Percentiles rank a stretch among this genome's conserved stretches.
These are phyloP conservation scores for Penicilliopsis zonata DNA, from an alignment of 495 filamentous ascomycete genomes.

Conservation along the genomic window DNA sequence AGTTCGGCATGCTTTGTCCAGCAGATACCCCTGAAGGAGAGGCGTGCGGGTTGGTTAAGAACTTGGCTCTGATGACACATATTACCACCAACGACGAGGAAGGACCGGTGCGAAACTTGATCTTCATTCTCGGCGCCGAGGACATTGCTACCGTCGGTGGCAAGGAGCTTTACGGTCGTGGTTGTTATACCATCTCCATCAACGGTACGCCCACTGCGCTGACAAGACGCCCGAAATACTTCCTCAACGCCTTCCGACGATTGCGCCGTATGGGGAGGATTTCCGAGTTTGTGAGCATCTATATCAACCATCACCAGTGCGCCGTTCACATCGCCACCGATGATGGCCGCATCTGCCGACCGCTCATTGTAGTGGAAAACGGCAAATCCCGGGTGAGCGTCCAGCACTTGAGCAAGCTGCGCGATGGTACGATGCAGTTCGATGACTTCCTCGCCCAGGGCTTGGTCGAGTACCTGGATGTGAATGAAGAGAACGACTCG, in stretches of 20 bases:
- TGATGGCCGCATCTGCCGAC: constrained; percentile 89
- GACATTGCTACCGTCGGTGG: constrained; percentile 63
- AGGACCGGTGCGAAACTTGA: constrained; percentile 66
- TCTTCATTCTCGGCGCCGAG: constrained; percentile 68
- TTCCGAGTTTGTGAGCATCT: constrained; percentile 89
- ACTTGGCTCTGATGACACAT: constrained; percentile 96
- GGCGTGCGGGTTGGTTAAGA: constrained; percentile 95
- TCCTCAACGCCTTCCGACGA: constrained; percentile 69
- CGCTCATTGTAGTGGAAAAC: constrained; percentile 86
- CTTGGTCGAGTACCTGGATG: constrained; percentile 90
- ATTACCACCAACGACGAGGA: constrained; percentile 95
- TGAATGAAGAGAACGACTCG: constrained; percentile 96
- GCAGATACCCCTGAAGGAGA: constrained; percentile 98
- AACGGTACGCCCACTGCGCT: constrained; percentile 88
- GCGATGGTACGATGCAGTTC: constrained; percentile 71
- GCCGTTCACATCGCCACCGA: constrained; percentile 94
- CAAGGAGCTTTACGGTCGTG: constrained; percentile 67
- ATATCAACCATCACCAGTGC: constrained; percentile 83
- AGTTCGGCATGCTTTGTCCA: constrained; percentile 94
- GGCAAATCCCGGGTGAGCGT: constrained; percentile 63
- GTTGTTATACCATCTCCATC: constrained; percentile 83
- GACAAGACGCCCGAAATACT: constrained; percentile 70
- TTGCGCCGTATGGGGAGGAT: constrained; percentile 79
- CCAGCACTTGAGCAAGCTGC: constrained; percentile 65
- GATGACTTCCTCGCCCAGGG: constrained; percentile 86